These are phyloP conservation scores for Pseudozyma thailandica DNA, from an alignment of 1,284 basidiomycete genomes.

Conservation along the genomic window DNA sequence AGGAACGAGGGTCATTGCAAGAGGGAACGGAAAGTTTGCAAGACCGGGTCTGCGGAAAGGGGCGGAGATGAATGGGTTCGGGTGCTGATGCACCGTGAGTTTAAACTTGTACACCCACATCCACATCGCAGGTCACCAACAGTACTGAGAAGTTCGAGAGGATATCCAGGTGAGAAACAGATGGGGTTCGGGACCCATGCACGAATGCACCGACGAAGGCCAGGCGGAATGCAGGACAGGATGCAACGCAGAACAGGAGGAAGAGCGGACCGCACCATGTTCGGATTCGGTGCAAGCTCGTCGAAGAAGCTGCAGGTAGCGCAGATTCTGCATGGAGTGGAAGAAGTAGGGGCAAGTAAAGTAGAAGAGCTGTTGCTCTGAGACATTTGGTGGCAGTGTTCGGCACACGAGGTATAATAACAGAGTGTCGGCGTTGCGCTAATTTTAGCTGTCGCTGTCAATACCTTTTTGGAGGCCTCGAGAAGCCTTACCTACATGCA, in stretches of 20 bases:
- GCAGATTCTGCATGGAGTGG: neutral
- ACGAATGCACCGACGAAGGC: neutral
- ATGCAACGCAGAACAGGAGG: neutral
- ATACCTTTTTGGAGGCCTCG: too few relatives aligned
- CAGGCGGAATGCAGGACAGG: neutral
- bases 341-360: neutral
- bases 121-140: neutral
- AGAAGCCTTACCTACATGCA: too few relatives aligned
- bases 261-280: neutral
- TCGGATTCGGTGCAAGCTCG: neutral
- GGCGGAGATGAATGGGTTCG: constrained; percentile 11
- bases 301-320: neutral
- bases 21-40: neutral
- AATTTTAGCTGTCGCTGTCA: neutral
- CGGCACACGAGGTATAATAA: neutral
- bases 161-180: constrained; percentile 7
- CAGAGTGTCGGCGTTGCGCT: neutral
- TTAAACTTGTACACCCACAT: constrained; percentile 17
- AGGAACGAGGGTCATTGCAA: neutral
- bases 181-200: constrained; percentile 1
- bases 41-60: constrained; percentile 7
- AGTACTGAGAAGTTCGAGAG: constrained; percentile 8
- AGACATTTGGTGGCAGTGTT: constrained; percentile 1
- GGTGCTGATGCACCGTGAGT: constrained; percentile 23
- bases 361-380: neutral